These are phyloP conservation scores for Cutaneotrichosporon sp. DNA, from an alignment of 1,284 basidiomycete species.

Conservation along the genomic window DNA sequence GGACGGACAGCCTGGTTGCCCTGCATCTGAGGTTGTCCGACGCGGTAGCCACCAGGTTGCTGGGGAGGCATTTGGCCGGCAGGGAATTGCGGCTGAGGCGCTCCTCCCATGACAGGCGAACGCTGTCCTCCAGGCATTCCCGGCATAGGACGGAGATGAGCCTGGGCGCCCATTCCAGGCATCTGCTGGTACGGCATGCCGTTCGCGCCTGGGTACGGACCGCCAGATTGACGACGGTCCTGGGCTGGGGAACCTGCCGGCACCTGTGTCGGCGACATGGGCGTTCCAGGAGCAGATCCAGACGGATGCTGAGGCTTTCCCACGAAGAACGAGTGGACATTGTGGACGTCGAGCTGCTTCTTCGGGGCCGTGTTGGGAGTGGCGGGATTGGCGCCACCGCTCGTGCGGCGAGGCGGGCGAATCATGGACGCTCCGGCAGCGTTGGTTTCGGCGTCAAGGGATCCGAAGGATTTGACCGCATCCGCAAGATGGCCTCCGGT, in stretches of 20 bases:
- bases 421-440: conserved; percentile 44
- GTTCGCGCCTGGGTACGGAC: conserved; percentile 24
- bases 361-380: conserved; percentile 16
- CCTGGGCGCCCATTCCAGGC: conserved; percentile 13
- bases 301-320: conserved; percentile 31
- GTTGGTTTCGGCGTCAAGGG: conserved; percentile 55
- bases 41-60: conserved; percentile 26
- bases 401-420: conserved; percentile 36
- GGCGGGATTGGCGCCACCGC: conserved; percentile 23
- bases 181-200: conserved; percentile 25
- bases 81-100: conserved; percentile 15
- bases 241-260: conserved; percentile 20
- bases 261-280: conserved; percentile 22
- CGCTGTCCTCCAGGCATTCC: conserved; percentile 29
- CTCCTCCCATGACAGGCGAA: conserved; percentile 29
- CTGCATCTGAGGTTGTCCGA: conserved; percentile 17
- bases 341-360: conserved; percentile 39
- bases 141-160: conserved; percentile 30
- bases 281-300: conserved; percentile 12
- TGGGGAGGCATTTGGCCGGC: conserved; percentile 20
- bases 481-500: conserved; percentile 46
- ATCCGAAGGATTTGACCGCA: conserved; percentile 70
- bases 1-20: conserved; percentile 17
- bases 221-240: conserved; percentile 32
- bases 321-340: conserved; percentile 39